Conservation (phyloP, 345 rosid species). For the Bruguiera sexangula region DNA sequence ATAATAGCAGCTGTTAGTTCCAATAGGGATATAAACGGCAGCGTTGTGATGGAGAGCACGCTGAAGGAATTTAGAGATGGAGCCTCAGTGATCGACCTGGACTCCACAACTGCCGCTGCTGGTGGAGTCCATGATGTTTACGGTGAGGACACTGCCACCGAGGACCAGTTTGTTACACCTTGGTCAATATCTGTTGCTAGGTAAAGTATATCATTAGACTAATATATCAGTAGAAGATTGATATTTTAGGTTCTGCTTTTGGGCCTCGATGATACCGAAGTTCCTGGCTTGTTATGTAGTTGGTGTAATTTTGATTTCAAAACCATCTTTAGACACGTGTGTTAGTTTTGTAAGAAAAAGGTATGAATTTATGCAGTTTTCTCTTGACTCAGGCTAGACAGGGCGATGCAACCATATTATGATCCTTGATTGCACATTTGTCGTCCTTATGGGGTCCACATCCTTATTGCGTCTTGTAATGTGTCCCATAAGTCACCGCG, state of each 20-base stretch:
- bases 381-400: too few species aligned
- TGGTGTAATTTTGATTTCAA: background rate
- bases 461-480: too few species aligned
- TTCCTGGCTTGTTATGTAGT: constrained; percentile 1
- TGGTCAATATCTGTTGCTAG: constrained; percentile 52
- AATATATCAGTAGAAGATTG: too few species aligned
- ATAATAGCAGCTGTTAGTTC: constrained; percentile 35
- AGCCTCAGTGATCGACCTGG: constrained; percentile 41
- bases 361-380: too few species aligned
- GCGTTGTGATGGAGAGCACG: constrained; percentile 45
- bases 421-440: too few species aligned
- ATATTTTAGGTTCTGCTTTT: too few species aligned
- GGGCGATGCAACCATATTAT: too few species aligned
- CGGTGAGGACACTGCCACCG: constrained; percentile 43
- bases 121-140: constrained; percentile 34
- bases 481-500: too few species aligned
- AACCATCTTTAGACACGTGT: too few species aligned
- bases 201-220: constrained; percentile 7
- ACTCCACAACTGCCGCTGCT: constrained; percentile 39
- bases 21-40: constrained; percentile 36
- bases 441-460: too few species aligned
- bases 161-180: constrained; percentile 48
- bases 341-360: too few species aligned
- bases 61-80: constrained; percentile 36
- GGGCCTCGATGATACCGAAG: constrained; percentile 9